Percentiles rank a stretch among this genome's conserved stretches.
These are phyloP conservation scores for Chaetomium strumarium DNA, from an alignment of 2,329 filamentous ascomycete species.

Conservation along the genomic window DNA sequence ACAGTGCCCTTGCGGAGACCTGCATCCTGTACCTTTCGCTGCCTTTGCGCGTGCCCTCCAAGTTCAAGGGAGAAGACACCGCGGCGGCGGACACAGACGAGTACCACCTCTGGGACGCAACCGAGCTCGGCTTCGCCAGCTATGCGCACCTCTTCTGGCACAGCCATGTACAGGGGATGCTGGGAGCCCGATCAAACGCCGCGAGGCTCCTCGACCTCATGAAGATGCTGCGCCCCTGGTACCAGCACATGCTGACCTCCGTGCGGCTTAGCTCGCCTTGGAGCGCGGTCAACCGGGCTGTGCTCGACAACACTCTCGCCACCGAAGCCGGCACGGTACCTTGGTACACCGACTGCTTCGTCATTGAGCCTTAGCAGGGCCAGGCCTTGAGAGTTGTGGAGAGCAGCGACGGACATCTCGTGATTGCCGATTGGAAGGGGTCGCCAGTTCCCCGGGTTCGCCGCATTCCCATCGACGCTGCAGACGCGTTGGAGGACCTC, in stretches of 20 bases:
- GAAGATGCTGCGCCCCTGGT: conserved; percentile 2
- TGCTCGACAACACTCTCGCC: background rate
- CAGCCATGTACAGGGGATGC: conserved; percentile 2
- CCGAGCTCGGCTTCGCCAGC: conserved; percentile 14
- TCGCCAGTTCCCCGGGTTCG: conserved; percentile 1
- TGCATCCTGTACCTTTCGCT: conserved; percentile 17
- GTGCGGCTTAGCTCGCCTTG: background rate
- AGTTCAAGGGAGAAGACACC: background rate
- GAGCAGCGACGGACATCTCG: background rate
- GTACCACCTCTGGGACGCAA: conserved; percentile 15
- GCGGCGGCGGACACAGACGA: background rate
- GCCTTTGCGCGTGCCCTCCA: conserved; percentile 9
- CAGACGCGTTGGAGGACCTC: background rate
- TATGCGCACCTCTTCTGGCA: conserved; percentile 16
- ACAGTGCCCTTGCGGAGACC: conserved; percentile 13
- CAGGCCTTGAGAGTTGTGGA: background rate
- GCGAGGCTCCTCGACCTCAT: background rate
- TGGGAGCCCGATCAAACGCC: background rate
- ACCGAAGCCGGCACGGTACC: background rate
- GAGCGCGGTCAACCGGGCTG: background rate
- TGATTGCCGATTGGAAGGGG: conserved; percentile 1
- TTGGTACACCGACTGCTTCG: background rate
- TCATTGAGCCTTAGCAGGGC: conserved; percentile 4
- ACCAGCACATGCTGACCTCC: conserved; percentile 1
- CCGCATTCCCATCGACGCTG: background rate